These are phyloP conservation scores for Hibiscus tridactylites DNA, from an alignment of 345 rosid genomes.

Conservation along the genomic window DNA sequence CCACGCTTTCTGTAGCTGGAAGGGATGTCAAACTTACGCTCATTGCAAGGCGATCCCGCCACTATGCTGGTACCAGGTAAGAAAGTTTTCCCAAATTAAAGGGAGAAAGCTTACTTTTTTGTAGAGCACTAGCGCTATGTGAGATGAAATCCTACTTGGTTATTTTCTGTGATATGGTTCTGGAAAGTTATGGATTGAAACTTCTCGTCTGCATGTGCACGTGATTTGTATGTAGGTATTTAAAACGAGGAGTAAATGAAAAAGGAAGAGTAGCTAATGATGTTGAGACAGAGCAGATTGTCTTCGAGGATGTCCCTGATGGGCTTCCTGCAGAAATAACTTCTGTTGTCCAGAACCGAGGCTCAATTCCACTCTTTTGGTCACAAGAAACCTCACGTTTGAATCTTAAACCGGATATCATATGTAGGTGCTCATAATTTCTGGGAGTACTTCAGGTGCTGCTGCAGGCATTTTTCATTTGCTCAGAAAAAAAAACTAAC, in stretches of 20 bases:
- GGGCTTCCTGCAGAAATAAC: constrained; percentile 68
- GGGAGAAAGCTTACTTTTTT: neutral
- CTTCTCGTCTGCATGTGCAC: neutral
- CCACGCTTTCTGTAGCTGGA: constrained; percentile 61
- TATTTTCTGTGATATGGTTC: neutral
- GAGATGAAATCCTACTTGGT: neutral
- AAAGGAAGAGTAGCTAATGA: constrained; percentile 97
- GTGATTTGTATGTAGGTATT: constrained; percentile 46
- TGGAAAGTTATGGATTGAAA: neutral
- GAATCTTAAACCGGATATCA: constrained; percentile 87
- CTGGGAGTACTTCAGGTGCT: constrained; percentile 4
- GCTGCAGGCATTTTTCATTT: constrained; percentile 6
- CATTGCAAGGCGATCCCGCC: constrained; percentile 94
- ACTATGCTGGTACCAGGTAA: constrained; percentile 95
- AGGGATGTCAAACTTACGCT: constrained; percentile 70
- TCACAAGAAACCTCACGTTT: constrained; percentile 96
- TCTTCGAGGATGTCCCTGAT: constrained; percentile 67
- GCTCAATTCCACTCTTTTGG: constrained; percentile 97
- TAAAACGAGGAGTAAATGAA: constrained; percentile 96
- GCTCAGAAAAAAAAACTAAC: constrained; percentile 9
- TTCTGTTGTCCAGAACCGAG: constrained; percentile 97
- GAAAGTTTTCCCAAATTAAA: neutral
- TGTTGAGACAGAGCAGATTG: constrained; percentile 97
- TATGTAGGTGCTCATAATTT: constrained; percentile 44
- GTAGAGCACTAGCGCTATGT: neutral